Conservation (phyloP, 108 stramenopile genomes). For the Chaetoceros muelleri region DNA sequence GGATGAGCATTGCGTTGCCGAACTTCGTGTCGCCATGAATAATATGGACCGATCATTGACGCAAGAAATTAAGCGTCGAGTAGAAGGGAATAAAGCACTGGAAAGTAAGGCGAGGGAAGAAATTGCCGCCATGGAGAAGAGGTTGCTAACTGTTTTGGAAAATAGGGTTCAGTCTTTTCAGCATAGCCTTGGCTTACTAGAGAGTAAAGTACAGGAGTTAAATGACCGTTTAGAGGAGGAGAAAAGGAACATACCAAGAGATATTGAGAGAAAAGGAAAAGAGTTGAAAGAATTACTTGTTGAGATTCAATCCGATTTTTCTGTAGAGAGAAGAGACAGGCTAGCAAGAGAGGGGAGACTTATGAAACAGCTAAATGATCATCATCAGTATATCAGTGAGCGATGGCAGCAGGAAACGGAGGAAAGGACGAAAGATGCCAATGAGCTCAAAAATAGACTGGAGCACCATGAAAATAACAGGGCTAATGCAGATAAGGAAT, state of each 20-base stretch:
- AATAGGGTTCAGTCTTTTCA: slow-evolving; percentile 36
- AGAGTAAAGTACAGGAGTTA: slow-evolving; percentile 44
- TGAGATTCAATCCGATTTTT: slow-evolving; percentile 51
- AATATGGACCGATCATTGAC: slow-evolving; percentile 60
- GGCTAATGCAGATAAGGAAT: slow-evolving; percentile 42
- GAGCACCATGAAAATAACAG: slow-evolving; percentile 49
- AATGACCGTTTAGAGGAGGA: slow-evolving; percentile 49
- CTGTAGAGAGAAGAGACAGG: slow-evolving; percentile 66
- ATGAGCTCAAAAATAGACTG: slow-evolving; percentile 48
- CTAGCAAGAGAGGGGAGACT: slow-evolving; percentile 77
- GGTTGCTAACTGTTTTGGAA: slow-evolving; percentile 35
- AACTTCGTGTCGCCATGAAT: slow-evolving; percentile 55
- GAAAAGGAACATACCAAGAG: slow-evolving; percentile 25
- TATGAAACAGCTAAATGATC: slow-evolving; percentile 80
- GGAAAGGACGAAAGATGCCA: slow-evolving; percentile 53
- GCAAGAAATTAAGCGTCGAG: slow-evolving; percentile 67
- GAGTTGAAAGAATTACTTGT: slow-evolving; percentile 44
- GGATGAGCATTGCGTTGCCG: slow-evolving; percentile 70
- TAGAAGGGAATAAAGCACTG: slow-evolving; percentile 57
- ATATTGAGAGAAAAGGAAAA: slow-evolving; percentile 33
- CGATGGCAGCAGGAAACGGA: slow-evolving; percentile 59
- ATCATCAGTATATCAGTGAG: slow-evolving; percentile 50
- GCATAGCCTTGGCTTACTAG: slow-evolving; percentile 33
- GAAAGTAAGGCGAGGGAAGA: slow-evolving; percentile 43
- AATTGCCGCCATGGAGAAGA: slow-evolving; percentile 56